Base-by-base conservation (phyloP, 768 basidiomycete genomes). In the Porphyrellus cyaneotinctus region DNA sequence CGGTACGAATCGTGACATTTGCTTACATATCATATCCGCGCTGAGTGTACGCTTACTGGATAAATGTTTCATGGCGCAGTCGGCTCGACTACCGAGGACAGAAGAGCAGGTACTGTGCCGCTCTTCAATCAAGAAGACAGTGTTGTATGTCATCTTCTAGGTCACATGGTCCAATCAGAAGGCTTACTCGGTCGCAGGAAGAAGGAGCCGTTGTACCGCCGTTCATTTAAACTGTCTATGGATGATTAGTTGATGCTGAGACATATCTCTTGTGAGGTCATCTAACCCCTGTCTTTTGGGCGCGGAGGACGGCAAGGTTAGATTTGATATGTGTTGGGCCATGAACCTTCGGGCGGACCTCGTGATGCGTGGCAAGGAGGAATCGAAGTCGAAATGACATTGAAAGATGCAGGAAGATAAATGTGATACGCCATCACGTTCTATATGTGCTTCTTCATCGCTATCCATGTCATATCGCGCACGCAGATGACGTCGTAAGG, bases 281-380 rank as follows among this genome's bases (percentile, higher is more conserved):
- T 42, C 4, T 28, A 26, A 39, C 47, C 41, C 24, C 43, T 47
- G 32, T 28, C 35, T 44, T 23, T 12, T 26, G 44, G 30, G 9
- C 28, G 17, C 49, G 28, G 8, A 22, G 36, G 11, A 26, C 6
- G 17, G 32, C 60, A 58, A 61, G 32, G 43, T 58, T 61, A 49
- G 13, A 24, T 51, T 61, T 52, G 50, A 56, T 49, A 13, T 13
- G 6, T 20, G 24, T n/a, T 18, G n/a, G 15, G 10, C 22, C 43
- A 43, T 49, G 45, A 36, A 42, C 33, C 24, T n/a, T n/a, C 53
- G 51, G 60, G 14, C 60, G 60, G 57, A 58, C 52, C 56, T 54
- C 47, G 47, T 8, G 37, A 33, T 18, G 42, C 45, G 53, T 24
- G 20, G 31, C 43, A 22, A 39, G 23, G n/a, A 33, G 35, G 20